Percentiles rank a stretch among this genome's conserved stretches.
Conservation (phyloP, 352 stramenopile genomes). For the Globisporangium heterothallicum region DNA sequence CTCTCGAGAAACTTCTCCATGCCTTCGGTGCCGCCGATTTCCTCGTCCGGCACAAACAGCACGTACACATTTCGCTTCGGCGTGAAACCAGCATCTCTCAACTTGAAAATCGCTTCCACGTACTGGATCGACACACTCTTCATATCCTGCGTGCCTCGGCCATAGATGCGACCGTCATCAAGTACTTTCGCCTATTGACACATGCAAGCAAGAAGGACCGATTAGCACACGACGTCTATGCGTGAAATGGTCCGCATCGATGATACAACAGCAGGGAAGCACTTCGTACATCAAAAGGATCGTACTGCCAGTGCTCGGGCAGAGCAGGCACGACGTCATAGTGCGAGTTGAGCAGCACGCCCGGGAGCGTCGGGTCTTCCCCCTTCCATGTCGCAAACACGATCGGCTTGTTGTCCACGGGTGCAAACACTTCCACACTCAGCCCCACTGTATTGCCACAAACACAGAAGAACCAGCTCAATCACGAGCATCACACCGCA, state of each 20-base stretch:
- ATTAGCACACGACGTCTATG: too few species aligned
- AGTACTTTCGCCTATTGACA: slow-evolving; percentile 47
- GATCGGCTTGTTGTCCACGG: slow-evolving; percentile 78
- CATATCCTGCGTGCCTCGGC: slow-evolving; percentile 91
- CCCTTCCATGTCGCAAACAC: slow-evolving; percentile 86
- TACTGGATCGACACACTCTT: slow-evolving; percentile 97
- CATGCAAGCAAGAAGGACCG: too few species aligned
- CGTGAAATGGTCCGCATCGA: too few species aligned
- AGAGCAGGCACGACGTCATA: slow-evolving; percentile 95
- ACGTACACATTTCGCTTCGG: slow-evolving; percentile 90
- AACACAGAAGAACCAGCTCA: background rate
- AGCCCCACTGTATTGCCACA: slow-evolving; percentile 28
- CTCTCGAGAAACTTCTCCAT: slow-evolving; percentile 90
- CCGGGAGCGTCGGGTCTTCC: slow-evolving; percentile 66
- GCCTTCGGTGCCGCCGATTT: slow-evolving; percentile 90
- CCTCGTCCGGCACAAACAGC: slow-evolving; percentile 92
- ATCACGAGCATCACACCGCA: background rate
- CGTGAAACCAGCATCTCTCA: slow-evolving; percentile 62
- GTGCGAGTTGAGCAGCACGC: slow-evolving; percentile 91
- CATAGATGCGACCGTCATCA: slow-evolving; percentile 87
- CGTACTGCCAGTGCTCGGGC: slow-evolving; percentile 77
- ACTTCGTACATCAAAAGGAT: slow-evolving; percentile 84
- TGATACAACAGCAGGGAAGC: too few species aligned
- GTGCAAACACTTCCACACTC: slow-evolving; percentile 44
- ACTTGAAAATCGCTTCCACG: slow-evolving; percentile 79